Conservation (phyloP, 23 red algal species). For the Pyropia yezoensis region DNA sequence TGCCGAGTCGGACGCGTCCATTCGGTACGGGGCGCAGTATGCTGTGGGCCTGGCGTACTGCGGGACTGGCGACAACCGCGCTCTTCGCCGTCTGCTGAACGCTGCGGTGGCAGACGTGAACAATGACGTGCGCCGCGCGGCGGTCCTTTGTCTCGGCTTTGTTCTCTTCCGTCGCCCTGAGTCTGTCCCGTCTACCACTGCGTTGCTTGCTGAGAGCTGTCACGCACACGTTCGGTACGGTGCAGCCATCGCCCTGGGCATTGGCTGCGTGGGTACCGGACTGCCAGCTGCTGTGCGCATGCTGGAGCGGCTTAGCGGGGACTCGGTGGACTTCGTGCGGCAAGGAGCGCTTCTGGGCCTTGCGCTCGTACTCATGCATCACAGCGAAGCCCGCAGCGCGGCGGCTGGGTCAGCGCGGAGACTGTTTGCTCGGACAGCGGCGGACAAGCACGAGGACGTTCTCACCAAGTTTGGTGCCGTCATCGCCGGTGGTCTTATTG, state of each 20-base stretch:
- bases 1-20: slow-evolving; percentile 51
- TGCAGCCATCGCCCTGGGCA: slow-evolving; percentile 92
- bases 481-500: slow-evolving; percentile 68
- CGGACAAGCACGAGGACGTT: slow-evolving; percentile 81
- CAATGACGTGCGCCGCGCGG: slow-evolving; percentile 94
- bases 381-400: slow-evolving; percentile 54
- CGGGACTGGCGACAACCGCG: slow-evolving; percentile 85
- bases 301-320: slow-evolving; percentile 65
- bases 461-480: slow-evolving; percentile 90
- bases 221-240: slow-evolving; percentile 93
- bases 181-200: slow-evolving; percentile 68
- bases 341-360: slow-evolving; percentile 92
- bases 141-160: slow-evolving; percentile 84
- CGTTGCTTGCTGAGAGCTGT: slow-evolving; percentile 84
- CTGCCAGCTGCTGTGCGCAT: slow-evolving; percentile 67
- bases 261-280: slow-evolving; percentile 85
- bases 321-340: slow-evolving; percentile 91
- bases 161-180: slow-evolving; percentile 76
- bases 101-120: slow-evolving; percentile 88
- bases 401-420: slow-evolving; percentile 56
- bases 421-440: slow-evolving; percentile 59
- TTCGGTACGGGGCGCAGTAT: slow-evolving; percentile 86
- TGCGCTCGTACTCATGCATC: slow-evolving; percentile 85
- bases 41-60: slow-evolving; percentile 91
- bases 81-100: slow-evolving; percentile 77